Percentiles rank a stretch among this genome's conserved stretches.
These are phyloP conservation scores for Gleditsia sinensis DNA, from an alignment of 306 rosid genomes.

Conservation along the genomic window DNA sequence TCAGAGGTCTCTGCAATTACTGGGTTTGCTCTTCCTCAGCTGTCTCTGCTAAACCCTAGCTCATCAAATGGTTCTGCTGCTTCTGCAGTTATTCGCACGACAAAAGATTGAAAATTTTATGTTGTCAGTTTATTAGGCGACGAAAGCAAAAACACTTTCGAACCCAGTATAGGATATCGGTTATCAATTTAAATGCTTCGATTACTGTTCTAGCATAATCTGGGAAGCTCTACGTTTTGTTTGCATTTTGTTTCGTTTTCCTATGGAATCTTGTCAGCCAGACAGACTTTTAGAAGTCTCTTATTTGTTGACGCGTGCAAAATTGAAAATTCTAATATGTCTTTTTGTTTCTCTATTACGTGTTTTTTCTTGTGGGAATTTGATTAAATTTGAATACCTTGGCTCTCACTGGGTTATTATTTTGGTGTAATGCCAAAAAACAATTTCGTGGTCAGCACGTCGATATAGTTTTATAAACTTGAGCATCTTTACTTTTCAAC, in stretches of 20 bases:
- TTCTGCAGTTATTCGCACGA: background rate
- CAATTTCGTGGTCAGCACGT: too few relatives aligned
- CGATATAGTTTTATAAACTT: background rate
- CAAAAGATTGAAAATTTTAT: background rate
- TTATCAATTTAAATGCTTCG: background rate
- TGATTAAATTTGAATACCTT: background rate
- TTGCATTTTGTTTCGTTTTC: background rate
- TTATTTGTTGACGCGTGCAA: background rate
- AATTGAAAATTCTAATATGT: background rate
- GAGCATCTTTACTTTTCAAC: background rate
- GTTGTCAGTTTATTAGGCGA: background rate
- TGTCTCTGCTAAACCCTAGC: constrained; percentile 26
- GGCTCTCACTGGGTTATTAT: too few relatives aligned
- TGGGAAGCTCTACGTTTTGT: background rate
- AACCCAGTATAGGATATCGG: background rate
- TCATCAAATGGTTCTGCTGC: constrained; percentile 9
- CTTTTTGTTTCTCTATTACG: background rate
- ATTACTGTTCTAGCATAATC: background rate
- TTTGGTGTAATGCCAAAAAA: too few relatives aligned
- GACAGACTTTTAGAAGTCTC: background rate
- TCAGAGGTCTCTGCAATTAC: background rate
- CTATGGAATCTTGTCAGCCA: background rate
- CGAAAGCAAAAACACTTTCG: background rate
- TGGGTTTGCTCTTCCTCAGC: background rate
- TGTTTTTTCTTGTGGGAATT: background rate